Conservation (phyloP, 441 rosid genomes). For the Corymbia citriodora region DNA sequence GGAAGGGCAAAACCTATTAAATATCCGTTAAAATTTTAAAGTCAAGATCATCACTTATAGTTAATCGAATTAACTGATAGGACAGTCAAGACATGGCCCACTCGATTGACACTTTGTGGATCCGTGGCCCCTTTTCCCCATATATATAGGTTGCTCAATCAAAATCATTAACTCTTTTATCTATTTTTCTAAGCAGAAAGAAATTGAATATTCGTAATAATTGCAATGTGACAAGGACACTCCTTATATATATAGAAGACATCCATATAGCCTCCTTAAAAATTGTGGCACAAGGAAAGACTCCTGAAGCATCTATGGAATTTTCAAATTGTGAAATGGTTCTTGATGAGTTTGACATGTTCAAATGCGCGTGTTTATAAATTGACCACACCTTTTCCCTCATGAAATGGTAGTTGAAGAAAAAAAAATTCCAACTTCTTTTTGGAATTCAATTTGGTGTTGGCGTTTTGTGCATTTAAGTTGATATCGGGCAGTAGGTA, state of each 20-base stretch:
- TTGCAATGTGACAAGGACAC: not conserved
- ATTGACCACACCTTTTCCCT: not conserved
- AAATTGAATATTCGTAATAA: not conserved
- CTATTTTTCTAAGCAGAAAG: not conserved
- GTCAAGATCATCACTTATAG: not conserved
- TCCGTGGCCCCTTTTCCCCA: not conserved
- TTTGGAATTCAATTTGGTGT: slow-evolving; percentile 23
- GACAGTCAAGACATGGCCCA: slow-evolving; percentile 4
- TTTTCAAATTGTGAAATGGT: not conserved
- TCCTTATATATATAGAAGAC: not conserved
- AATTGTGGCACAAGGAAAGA: not conserved
- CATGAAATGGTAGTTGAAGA: slow-evolving; percentile 1
- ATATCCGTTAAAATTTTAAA: not conserved
- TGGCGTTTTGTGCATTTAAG: slow-evolving; percentile 22
- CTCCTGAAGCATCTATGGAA: not conserved
- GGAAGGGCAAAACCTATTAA: not conserved
- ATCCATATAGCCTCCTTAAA: not conserved
- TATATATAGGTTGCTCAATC: not conserved
- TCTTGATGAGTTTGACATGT: not conserved
- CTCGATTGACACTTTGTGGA: not conserved
- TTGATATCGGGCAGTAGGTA: slow-evolving; percentile 13
- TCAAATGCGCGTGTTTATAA: not conserved
- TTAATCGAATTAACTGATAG: not conserved
- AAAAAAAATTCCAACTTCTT: not conserved
- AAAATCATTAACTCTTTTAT: not conserved